These are phyloP conservation scores for Alternaria gaisen DNA, from an alignment of 2,329 filamentous ascomycete species.

Conservation along the genomic window DNA sequence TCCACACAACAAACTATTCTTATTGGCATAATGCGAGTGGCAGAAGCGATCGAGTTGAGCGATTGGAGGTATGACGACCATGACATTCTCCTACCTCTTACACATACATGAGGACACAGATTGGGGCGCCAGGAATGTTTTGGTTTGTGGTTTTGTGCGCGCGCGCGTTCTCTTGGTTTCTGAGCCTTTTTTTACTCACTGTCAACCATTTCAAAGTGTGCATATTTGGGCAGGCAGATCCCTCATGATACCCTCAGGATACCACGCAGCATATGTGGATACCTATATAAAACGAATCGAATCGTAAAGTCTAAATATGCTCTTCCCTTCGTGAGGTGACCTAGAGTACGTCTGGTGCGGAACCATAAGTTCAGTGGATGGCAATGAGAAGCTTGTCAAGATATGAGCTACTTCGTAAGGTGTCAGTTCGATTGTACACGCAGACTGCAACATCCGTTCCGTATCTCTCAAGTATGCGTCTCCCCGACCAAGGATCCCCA, in stretches of 20 bases:
- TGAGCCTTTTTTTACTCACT: conserved; percentile 6
- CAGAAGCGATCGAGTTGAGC: conserved; percentile 9
- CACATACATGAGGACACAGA: conserved; percentile 18
- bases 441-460: too few species aligned
- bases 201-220: conserved; percentile 22
- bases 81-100: conserved; percentile 19
- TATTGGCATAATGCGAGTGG: conserved; percentile 20
- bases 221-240: conserved; percentile 29
- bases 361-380: too few species aligned
- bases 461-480: not conserved
- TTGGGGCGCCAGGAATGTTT: conserved; percentile 18
- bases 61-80: conserved; percentile 15
- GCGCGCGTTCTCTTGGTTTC: not conserved
- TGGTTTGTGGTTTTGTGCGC: conserved; percentile 14
- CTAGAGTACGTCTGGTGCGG: too few species aligned
- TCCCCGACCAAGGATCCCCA: not conserved
- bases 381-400: too few species aligned
- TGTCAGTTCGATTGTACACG: too few species aligned
- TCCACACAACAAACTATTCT: conserved; percentile 11
- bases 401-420: too few species aligned
- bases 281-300: conserved; percentile 31
- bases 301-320: conserved; percentile 30
- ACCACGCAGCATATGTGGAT: conserved; percentile 19
- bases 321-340: too few species aligned
- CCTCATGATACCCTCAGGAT: conserved; percentile 37